Percentiles rank a stretch among this genome's conserved stretches.
Conservation (phyloP, 305 asterid species). For the Fraxinus sp. region DNA sequence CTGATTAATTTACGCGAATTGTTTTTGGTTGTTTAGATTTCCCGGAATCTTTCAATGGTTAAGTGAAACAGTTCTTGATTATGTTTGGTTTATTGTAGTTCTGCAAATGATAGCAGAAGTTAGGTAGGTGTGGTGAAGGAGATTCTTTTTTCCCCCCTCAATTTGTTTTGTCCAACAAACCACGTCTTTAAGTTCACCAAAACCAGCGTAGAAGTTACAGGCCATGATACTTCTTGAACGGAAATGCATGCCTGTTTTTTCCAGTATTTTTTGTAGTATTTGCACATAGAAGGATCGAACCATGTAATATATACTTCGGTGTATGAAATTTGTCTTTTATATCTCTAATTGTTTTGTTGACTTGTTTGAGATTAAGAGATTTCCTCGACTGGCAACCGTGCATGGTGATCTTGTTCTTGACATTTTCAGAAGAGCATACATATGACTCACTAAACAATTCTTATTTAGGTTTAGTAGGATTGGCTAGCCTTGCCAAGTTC, state of each 20-base stretch:
- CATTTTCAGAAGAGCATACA: background rate
- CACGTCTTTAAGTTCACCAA: background rate
- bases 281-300: background rate
- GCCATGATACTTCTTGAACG: background rate
- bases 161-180: background rate
- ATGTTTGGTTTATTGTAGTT: background rate
- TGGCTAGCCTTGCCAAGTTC: background rate
- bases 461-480: background rate
- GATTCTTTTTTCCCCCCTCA: background rate
- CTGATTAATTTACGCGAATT: background rate
- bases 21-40: background rate
- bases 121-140: background rate
- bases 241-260: background rate
- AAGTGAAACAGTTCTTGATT: background rate
- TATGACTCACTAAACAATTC: background rate
- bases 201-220: background rate
- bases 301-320: background rate
- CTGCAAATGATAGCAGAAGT: background rate
- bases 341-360: background rate
- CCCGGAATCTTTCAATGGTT: background rate
- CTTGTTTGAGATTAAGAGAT: background rate
- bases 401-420: background rate
- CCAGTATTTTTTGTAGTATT: background rate
- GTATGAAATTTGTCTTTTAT: background rate
- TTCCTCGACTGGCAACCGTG: background rate